These are phyloP conservation scores for Chalaropsis ovoidea DNA, from an alignment of 2,329 filamentous ascomycete genomes.

Conservation along the genomic window DNA sequence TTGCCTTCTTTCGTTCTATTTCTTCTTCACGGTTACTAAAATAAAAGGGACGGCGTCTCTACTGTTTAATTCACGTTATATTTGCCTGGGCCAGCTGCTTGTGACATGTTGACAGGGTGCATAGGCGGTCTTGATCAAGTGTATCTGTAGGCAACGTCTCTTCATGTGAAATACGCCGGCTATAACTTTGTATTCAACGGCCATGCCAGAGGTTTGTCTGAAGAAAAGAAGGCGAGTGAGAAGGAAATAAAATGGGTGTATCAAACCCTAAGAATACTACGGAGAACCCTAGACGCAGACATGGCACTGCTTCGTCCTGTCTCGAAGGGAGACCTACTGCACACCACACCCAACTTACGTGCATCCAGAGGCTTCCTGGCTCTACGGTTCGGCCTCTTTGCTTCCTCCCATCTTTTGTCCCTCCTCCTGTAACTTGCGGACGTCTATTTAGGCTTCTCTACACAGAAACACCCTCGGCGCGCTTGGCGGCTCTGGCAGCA, in stretches of 20 bases:
- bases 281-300: neutral
- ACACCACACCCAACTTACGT: too few species aligned
- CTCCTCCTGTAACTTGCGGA: neutral
- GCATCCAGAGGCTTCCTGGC: too few species aligned
- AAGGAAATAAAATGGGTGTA: neutral
- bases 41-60: slow-evolving; percentile 21
- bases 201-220: neutral
- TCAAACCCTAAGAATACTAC: neutral
- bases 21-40: slow-evolving; percentile 20
- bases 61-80: slow-evolving; percentile 13
- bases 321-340: too few species aligned
- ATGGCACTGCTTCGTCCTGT: too few species aligned
- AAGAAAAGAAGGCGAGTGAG: neutral
- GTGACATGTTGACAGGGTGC: neutral
- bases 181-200: neutral
- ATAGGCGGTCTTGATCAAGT: neutral
- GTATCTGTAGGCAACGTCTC: too few species aligned
- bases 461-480: slow-evolving; percentile 2
- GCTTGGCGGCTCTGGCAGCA: slow-evolving; percentile 16
- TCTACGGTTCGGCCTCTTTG: neutral
- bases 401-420: neutral
- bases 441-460: neutral
- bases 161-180: too few species aligned
- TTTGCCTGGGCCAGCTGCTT: neutral
- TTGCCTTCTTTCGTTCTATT: slow-evolving; percentile 14